These are phyloP conservation scores for Parsonsia alboflavescens DNA, from an alignment of 257 asterid species.

Conservation along the genomic window DNA sequence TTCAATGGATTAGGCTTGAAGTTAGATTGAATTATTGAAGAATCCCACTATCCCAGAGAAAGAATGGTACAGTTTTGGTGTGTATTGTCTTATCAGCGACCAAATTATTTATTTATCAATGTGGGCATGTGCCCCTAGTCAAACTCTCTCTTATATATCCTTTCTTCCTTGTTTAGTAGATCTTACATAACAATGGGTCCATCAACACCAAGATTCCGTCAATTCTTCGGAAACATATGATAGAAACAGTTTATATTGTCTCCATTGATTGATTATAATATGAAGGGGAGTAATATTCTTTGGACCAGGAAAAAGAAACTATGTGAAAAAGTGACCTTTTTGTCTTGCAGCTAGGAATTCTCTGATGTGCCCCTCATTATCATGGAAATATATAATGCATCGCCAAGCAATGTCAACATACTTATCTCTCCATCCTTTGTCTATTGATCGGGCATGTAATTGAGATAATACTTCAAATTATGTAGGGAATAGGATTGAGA, in stretches of 20 bases:
- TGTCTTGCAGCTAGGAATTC: neutral
- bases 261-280: neutral
- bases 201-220: constrained; percentile 12
- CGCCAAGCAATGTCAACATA: too few relatives aligned
- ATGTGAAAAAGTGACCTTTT: neutral
- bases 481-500: too few relatives aligned
- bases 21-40: neutral
- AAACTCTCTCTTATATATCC: neutral
- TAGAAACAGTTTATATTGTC: constrained; percentile 1
- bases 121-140: constrained; percentile 20
- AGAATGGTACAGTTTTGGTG: neutral
- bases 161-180: neutral
- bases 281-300: neutral
- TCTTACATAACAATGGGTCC: neutral
- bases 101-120: neutral
- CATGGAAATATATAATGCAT: too few relatives aligned
- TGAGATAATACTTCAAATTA: neutral
- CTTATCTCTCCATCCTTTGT: too few relatives aligned
- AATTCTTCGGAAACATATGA: constrained; percentile 3
- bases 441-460: neutral
- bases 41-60: neutral
- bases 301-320: neutral
- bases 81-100: neutral
- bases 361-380: neutral
- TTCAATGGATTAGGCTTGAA: neutral